Evolutionary conservation across 2,329 filamentous ascomycete genomes (phyloP).

Genomic region (Fusarium paranaense): DNA sequence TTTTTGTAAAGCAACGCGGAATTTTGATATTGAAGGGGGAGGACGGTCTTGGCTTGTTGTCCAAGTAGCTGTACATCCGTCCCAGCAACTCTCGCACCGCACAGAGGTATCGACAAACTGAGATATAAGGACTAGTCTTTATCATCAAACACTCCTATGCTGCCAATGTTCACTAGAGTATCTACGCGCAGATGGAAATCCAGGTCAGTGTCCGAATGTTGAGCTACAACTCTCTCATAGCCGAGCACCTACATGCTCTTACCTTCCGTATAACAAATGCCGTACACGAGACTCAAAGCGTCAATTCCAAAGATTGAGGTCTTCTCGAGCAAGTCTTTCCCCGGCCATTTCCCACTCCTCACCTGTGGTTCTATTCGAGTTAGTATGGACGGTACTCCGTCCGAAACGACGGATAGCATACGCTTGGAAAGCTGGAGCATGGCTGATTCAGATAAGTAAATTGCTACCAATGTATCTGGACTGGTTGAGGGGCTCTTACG

Average conservation of each 20-base stretch:
- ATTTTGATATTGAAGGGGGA: too few relatives aligned
- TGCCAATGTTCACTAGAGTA: background rate
- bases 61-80: background rate
- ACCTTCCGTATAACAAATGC: background rate
- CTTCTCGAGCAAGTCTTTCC: background rate
- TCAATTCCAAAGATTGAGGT: background rate
- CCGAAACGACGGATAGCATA: background rate
- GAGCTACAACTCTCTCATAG: background rate
- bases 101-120: background rate
- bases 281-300: background rate
- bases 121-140: background rate
- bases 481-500: background rate
- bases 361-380: background rate
- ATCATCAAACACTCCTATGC: background rate
- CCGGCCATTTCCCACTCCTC: background rate
- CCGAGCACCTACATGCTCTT: background rate
- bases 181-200: background rate
- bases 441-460: fast-evolving
- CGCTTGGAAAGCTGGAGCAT: background rate
- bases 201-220: background rate
- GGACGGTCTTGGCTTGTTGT: background rate
- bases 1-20: background rate
- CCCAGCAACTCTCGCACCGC: background rate
- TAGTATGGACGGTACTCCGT: background rate
- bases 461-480: background rate